Base-by-base conservation (phyloP, 441 rosid genomes). In the Aquilaria agallochum region DNA sequence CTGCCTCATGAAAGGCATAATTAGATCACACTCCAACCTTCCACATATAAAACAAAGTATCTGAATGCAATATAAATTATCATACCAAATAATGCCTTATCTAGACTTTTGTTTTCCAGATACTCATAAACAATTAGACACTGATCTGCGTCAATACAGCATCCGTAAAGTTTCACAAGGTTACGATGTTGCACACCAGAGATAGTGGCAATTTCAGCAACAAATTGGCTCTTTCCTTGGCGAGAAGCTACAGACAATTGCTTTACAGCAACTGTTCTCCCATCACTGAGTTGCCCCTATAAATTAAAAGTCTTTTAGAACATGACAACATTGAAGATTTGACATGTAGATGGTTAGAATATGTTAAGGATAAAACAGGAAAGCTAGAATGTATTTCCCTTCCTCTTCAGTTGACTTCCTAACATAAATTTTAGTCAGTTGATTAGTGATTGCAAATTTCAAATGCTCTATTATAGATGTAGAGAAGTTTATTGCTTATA, bases 191-290 rank as follows among this genome's bases (percentile, higher is more conserved):
- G 77, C 66, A 72, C 79, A 9, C 71, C 75, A 46, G 83, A 80
- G 67, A 85, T 79, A 3, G 82, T 78, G 5, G 77, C 85, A 69
- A 85, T 81, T 75, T 85, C 88, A 12, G 85, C 69, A n/a, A 76
- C 67, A 61, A 86, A 86, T 53, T 86, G 83, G 42, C 61, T 75
- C 56, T 77, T 79, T 14, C 88, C 92, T 62, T 86, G 85, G 55
- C 54, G 75, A 12, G 86, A 83, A 20, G 69, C 66, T 45, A 74
- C 71, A 27, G 88, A 79, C 71, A 83, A 58, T 66, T 75, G 78
- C 72, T 85, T 85, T 65, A 79, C 83, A 2, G 85, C 86, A 60
- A 85, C 71, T 53, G 64, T 72, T 52, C 83, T 76, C 66, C 80
- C 88, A 65, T 85, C 88, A 36, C 12, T 11, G 15, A 83, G 81